phyloP scores from a whole-genome alignment of 352 stramenopile genomes.

The Phytopythium cucurbitacearum region DNA sequence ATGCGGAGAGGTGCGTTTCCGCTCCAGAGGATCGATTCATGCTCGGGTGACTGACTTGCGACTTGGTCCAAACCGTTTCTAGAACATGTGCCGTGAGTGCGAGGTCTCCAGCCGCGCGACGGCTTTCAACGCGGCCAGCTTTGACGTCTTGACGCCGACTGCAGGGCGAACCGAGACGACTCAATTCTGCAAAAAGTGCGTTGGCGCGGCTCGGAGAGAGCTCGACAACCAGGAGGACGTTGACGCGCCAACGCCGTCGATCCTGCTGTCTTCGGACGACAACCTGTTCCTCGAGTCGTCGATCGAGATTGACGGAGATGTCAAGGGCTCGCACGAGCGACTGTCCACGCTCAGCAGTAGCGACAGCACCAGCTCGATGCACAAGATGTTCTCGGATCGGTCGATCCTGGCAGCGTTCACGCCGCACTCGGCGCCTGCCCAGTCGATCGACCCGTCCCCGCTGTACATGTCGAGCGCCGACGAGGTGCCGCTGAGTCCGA shows the following conservation, averaged over 20 bases:
- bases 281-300: slow-evolving; percentile 27
- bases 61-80: background rate
- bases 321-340: slow-evolving; percentile 36
- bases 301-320: slow-evolving; percentile 16
- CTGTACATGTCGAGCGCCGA: slow-evolving; percentile 28
- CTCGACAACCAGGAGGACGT: slow-evolving; percentile 20
- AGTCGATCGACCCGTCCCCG: slow-evolving; percentile 8
- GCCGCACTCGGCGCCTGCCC: slow-evolving; percentile 5
- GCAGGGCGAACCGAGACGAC: slow-evolving; percentile 29
- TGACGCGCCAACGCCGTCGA: slow-evolving; percentile 9
- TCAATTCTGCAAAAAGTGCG: slow-evolving; percentile 59
- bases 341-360: slow-evolving; percentile 44
- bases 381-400: slow-evolving; percentile 12
- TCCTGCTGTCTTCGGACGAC: slow-evolving; percentile 32
- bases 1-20: slow-evolving; percentile 43
- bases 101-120: slow-evolving; percentile 49
- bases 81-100: slow-evolving; percentile 69
- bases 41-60: background rate
- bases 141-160: slow-evolving; percentile 25
- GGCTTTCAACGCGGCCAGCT: slow-evolving; percentile 37
- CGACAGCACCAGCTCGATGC: slow-evolving; percentile 26
- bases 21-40: background rate
- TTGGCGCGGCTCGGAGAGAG: slow-evolving; percentile 37
- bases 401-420: slow-evolving; percentile 8
- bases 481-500: slow-evolving; percentile 50